Evolutionary conservation across 2,329 filamentous ascomycete genomes (phyloP).

Genomic region (Alternaria sp.): DNA sequence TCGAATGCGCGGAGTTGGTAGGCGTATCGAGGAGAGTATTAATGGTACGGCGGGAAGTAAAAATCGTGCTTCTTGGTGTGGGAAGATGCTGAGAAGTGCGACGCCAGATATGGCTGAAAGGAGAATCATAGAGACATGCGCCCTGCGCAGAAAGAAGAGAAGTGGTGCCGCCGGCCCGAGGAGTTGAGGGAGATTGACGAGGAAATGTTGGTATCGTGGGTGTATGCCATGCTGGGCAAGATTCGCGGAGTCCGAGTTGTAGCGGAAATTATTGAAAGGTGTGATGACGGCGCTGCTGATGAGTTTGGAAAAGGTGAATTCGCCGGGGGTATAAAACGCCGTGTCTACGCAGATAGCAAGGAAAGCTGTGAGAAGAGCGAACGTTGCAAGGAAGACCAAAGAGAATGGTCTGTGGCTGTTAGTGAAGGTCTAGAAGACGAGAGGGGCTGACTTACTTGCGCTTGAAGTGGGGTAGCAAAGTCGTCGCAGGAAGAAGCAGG

Average conservation of each 20-base stretch:
- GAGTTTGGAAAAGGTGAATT: slow-evolving; percentile 69
- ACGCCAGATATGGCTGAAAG: slow-evolving; percentile 78
- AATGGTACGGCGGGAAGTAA: slow-evolving; percentile 76
- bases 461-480: slow-evolving; percentile 83
- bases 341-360: slow-evolving; percentile 85
- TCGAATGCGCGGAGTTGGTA: slow-evolving; percentile 64
- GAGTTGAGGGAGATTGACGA: slow-evolving; percentile 60
- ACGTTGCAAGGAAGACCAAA: slow-evolving; percentile 67
- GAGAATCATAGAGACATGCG: slow-evolving; percentile 61
- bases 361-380: slow-evolving; percentile 70
- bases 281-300: slow-evolving; percentile 61
- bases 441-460: slow-evolving; percentile 66
- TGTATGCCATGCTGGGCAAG: slow-evolving; percentile 61
- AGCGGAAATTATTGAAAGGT: slow-evolving; percentile 60
- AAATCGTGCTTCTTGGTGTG: slow-evolving; percentile 82
- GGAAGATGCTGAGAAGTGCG: slow-evolving; percentile 73
- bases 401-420: slow-evolving; percentile 57
- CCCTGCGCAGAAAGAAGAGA: slow-evolving; percentile 58
- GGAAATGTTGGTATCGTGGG: slow-evolving; percentile 59
- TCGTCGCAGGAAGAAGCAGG: slow-evolving; percentile 80
- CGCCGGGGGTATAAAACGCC: slow-evolving; percentile 71
- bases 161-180: slow-evolving; percentile 59
- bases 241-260: slow-evolving; percentile 57
- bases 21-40: slow-evolving; percentile 73
- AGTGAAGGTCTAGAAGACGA: background rate